Conservation (phyloP, 2,329 filamentous ascomycete genomes). For the Sporothrix inflata region DNA sequence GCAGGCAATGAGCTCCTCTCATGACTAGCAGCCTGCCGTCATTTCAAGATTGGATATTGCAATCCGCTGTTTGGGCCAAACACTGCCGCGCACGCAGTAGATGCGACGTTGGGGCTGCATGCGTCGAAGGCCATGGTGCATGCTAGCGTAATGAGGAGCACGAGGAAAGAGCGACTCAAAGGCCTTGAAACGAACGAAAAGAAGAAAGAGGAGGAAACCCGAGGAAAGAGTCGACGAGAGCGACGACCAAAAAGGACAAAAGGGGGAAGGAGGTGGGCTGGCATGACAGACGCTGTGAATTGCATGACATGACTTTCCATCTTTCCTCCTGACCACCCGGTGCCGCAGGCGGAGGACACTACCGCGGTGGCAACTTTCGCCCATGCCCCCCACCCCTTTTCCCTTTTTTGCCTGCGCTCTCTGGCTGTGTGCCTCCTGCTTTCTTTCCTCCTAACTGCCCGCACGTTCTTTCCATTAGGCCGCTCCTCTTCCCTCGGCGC, state of each 20-base stretch:
- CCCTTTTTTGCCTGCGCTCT: not conserved
- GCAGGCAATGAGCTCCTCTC: not conserved
- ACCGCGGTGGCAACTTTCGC: slow-evolving; percentile 2
- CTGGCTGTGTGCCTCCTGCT: no score
- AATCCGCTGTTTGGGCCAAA: slow-evolving; percentile 20
- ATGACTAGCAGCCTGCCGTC: slow-evolving; percentile 15
- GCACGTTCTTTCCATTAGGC: slow-evolving; percentile 10
- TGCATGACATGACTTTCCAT: not conserved
- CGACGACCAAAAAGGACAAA: not conserved
- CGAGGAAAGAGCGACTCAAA: not conserved
- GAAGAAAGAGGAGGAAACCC: not conserved
- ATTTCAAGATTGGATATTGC: slow-evolving; percentile 29
- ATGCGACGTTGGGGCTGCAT: slow-evolving; percentile 18
- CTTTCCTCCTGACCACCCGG: not conserved
- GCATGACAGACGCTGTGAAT: slow-evolving; percentile 9
- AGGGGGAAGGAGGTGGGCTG: not conserved
- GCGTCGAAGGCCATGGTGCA: not conserved
- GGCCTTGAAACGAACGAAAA: not conserved
- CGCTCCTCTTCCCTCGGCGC: not conserved
- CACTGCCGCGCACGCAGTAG: slow-evolving; percentile 5
- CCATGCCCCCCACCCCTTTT: not conserved
- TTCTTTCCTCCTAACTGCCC: not conserved
- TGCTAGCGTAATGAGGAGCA: not conserved
- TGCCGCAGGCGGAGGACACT: not conserved
- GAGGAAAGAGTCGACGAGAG: not conserved